Evolutionary conservation across 768 basidiomycete species (phyloP).

Genomic region (Pholiota microspora): DNA sequence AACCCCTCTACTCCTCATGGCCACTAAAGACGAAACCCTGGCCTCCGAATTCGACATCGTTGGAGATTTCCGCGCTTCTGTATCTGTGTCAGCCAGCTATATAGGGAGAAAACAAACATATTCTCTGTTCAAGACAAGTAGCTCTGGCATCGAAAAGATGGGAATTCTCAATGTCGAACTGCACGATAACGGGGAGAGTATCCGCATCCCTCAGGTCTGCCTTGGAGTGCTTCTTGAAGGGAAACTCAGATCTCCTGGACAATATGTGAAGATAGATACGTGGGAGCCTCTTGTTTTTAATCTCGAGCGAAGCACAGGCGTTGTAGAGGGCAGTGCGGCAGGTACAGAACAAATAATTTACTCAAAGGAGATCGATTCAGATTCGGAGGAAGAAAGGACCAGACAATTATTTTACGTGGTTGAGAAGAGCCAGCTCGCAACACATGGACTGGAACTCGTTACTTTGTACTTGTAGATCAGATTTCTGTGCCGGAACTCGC

Average conservation of each 20-base stretch:
- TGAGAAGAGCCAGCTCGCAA: not conserved
- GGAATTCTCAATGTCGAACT: no score
- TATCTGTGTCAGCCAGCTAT: not conserved
- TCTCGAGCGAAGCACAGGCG: not conserved
- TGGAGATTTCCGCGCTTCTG: not conserved
- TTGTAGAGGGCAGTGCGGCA: no score
- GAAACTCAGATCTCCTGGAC: not conserved
- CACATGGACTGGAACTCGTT: not conserved
- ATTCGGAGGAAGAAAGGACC: not conserved
- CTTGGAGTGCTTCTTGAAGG: not conserved
- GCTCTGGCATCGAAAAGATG: no score
- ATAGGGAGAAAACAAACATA: no score
- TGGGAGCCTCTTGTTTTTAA: not conserved
- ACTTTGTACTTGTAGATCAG: slow-evolving; percentile 1
- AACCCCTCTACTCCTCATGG: not conserved
- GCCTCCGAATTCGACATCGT: not conserved
- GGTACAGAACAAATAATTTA: no score
- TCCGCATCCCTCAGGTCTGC: not conserved
- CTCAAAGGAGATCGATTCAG: no score
- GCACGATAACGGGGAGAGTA: no score
- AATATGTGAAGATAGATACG: not conserved
- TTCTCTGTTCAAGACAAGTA: no score
- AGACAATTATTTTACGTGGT: no score
- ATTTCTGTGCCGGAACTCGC: no score
- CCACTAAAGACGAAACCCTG: not conserved